Conservation (phyloP, 306 rosid species). For the Trichosanthes cucumerina region DNA sequence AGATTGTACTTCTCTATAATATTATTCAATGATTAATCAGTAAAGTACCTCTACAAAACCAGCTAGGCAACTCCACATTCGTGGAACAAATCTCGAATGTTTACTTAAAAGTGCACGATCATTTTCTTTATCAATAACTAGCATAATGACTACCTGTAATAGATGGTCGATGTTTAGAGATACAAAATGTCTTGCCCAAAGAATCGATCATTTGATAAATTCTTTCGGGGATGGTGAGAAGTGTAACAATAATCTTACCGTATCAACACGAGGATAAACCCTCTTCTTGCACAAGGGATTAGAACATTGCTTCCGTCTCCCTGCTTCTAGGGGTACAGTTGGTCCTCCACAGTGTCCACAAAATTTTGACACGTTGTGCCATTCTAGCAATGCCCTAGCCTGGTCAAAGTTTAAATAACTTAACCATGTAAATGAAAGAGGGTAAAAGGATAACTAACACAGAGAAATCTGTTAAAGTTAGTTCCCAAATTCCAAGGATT, state of each 20-base stretch:
- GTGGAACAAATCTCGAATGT: conserved; percentile 44
- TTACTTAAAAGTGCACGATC: conserved; percentile 59
- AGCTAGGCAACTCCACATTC: conserved; percentile 85
- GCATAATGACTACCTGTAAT: conserved; percentile 81
- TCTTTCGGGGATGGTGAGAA: neutral
- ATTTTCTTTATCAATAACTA: conserved; percentile 74
- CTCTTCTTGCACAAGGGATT: conserved; percentile 58
- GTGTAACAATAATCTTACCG: conserved; percentile 29
- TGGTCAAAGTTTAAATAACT: conserved; percentile 27
- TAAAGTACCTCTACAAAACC: conserved; percentile 72
- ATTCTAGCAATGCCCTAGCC: conserved; percentile 85
- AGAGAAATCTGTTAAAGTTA: neutral
- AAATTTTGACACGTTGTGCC: conserved; percentile 54
- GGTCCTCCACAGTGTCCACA: conserved; percentile 84
- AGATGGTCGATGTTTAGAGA: neutral
- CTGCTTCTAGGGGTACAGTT: conserved; percentile 68
- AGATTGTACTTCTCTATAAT: neutral
- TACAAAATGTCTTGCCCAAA: neutral
- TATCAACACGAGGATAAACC: conserved; percentile 88
- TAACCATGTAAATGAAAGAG: conserved; percentile 6
- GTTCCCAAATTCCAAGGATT: neutral
- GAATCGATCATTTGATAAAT: neutral
- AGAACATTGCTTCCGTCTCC: conserved; percentile 78
- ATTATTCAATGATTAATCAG: conserved; percentile 14
- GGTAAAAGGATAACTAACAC: neutral